Base-by-base conservation (phyloP, 495 filamentous ascomycete genomes). In the Parachaetomium inaequale region DNA sequence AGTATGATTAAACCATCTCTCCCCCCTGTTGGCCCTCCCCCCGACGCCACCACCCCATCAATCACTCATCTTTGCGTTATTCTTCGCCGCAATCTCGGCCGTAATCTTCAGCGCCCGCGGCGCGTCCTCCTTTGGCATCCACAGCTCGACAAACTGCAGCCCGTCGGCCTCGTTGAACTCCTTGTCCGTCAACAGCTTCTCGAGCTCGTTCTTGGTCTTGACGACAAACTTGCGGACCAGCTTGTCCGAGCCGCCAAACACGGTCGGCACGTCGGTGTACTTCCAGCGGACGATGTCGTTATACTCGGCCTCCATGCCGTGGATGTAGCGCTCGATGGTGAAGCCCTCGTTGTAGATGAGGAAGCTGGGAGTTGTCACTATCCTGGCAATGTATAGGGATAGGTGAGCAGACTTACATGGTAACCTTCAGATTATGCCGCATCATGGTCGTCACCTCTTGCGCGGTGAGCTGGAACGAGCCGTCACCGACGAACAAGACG, bases 401-500 rank as follows among this genome's bases (percentile, higher is more conserved):
- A 21, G 31, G 62, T 15, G 55, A 63, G 12, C 65, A 34, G 40
- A 73, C 82, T 78, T 77, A 89, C 79, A 97, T 84, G 66, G 93
- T 95, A 15, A 92, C 85, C 56, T 88, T 87, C 42, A 97, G 74
- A 19, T 84, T 79, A 57, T 91, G 87, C 15, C 86, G 82, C 56
- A 97, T 81, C 82, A 96, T 94, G 21, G 92, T 94, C 71, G 87
- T 89, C 52, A 97, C 68, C 72, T 96, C 91, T 70, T 96, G 93
- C 6, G 82, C 84, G 2, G 92, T 95, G 40, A 96, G 77, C 67
- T 97, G 90, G 63, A 93, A 84, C 64, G 87, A 90, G 25, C 93
- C 93, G 66, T 97, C 93, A 49, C 92, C 93, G 17, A 91, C 90
- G 64, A 94, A 92, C 57, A 97, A 77, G 54, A 97, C 86, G 1